phyloP scores from a whole-genome alignment of 768 basidiomycete species.

The Amanita polypyramis region DNA sequence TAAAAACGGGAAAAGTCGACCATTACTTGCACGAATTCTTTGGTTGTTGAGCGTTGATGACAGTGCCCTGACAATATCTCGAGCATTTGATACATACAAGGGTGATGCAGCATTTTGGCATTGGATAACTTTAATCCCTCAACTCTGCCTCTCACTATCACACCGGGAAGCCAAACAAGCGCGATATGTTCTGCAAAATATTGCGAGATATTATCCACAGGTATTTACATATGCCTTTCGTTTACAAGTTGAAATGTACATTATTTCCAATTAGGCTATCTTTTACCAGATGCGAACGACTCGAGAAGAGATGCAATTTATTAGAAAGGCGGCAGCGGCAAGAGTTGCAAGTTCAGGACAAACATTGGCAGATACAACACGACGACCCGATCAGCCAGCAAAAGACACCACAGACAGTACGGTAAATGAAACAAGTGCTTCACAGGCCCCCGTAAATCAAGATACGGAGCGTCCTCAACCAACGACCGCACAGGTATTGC shows the following conservation, averaged over 20 bases:
- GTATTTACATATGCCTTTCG: slow-evolving; percentile 28
- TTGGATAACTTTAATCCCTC: slow-evolving; percentile 97
- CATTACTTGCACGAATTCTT: slow-evolving; percentile 83
- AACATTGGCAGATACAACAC: slow-evolving; percentile 19
- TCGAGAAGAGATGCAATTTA: slow-evolving; percentile 32
- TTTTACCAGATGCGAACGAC: slow-evolving; percentile 90
- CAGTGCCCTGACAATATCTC: slow-evolving; percentile 51
- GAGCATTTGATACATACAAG: slow-evolving; percentile 89
- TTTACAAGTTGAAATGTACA: slow-evolving; percentile 4
- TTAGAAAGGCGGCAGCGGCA: slow-evolving; percentile 29
- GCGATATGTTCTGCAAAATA: slow-evolving; percentile 74
- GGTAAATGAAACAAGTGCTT: slow-evolving; percentile 9
- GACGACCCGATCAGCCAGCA: slow-evolving; percentile 19
- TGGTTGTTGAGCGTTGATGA: slow-evolving; percentile 97
- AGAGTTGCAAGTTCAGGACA: slow-evolving; percentile 21
- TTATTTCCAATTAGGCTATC: slow-evolving; percentile 48
- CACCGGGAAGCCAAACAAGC: slow-evolving; percentile 92
- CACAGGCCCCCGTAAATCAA: slow-evolving; percentile 8
- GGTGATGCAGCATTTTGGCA: slow-evolving; percentile 97
- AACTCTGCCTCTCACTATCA: slow-evolving; percentile 81
- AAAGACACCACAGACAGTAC: slow-evolving; percentile 18
- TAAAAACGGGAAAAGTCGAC: slow-evolving; percentile 88
- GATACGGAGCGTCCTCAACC: slow-evolving; percentile 9
- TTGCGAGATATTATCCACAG: slow-evolving; percentile 91
- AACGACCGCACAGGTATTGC: slow-evolving; percentile 10